Evolutionary conservation across 495 filamentous ascomycete species (phyloP).

Genomic region (Tuber calosporum): DNA sequence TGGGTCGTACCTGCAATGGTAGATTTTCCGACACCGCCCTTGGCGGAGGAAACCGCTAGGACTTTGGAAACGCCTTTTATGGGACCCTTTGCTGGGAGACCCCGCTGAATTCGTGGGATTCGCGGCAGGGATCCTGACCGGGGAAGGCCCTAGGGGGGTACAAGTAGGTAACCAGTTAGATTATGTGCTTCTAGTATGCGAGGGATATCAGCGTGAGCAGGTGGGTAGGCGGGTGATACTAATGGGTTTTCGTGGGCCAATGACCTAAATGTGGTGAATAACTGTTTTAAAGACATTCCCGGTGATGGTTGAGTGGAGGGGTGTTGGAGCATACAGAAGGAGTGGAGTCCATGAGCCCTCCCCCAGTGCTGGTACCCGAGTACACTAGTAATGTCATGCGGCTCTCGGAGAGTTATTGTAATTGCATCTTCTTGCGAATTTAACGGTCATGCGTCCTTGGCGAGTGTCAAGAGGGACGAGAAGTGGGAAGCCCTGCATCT

Average conservation of each 20-base stretch:
- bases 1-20: slow-evolving; percentile 66
- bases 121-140: slow-evolving; percentile 62
- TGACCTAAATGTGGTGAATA: slow-evolving; percentile 58
- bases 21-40: slow-evolving; percentile 93
- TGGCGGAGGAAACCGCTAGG: slow-evolving; percentile 87
- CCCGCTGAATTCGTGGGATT: slow-evolving; percentile 73
- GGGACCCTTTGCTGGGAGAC: slow-evolving; percentile 69
- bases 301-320: slow-evolving; percentile 8
- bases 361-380: too few relatives aligned
- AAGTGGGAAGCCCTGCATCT: background rate
- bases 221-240: slow-evolving; percentile 47
- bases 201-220: background rate
- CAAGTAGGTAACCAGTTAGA: slow-evolving; percentile 14
- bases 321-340: background rate
- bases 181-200: slow-evolving; percentile 6
- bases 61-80: slow-evolving; percentile 79
- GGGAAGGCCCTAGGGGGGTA: slow-evolving; percentile 62
- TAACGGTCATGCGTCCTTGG: background rate
- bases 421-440: background rate
- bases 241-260: slow-evolving; percentile 88
- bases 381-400: background rate
- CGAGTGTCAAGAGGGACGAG: background rate
- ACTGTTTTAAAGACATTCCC: slow-evolving; percentile 50
- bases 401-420: background rate
- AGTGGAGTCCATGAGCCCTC: background rate